Base-by-base conservation (phyloP, 495 filamentous ascomycete species). In the Xylaria cubensis region DNA sequence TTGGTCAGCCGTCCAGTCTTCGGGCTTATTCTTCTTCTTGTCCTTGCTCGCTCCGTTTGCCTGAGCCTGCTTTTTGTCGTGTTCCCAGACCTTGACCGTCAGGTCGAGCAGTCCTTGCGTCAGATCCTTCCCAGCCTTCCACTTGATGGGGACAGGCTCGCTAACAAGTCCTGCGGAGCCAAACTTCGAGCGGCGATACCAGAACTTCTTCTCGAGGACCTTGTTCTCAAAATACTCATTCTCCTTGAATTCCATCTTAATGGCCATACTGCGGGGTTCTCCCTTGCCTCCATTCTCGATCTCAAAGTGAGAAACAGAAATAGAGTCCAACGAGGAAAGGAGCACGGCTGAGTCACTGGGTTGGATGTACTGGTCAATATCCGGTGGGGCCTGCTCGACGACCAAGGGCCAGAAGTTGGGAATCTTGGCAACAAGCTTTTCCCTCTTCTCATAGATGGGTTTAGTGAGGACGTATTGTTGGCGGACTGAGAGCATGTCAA, bases 331-430 rank as follows among this genome's bases (percentile, higher is more conserved):
- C 41, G 84, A 84, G 32, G 85, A 82, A 61, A 90, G 84, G 46
- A 98, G 85, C 34, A 92, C 79, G 3, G 82, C 86, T 15, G 91
- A 90, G 83, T 98, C 95, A 39, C 86, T 85, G 24, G 93, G 90
- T 71, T 92, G 91, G 76, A 97, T 93, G 82, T 88, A 92, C 79
- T 93, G 91, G 81, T 97, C 94, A 73, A 97, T 88, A 65, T 97
- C 92, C 36, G 85, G 85, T 2, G 94, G 93, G 6, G 93, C 90
- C 81, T 94, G 91, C 78, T 95, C 91, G 77, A 97, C 84, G 53
- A 97, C 93, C 71, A 95, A 85, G 39, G 92, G 84, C 95, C 95
- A 98, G 89, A 97, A 98, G 84, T 93, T 88, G 41, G 85, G 84
- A 77, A 97, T 94, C 75, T 88, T 82, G 67, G 86, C 80, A 70